phyloP scores from a whole-genome alignment of 2,329 filamentous ascomycete species.

The Monosporascus ibericus region DNA sequence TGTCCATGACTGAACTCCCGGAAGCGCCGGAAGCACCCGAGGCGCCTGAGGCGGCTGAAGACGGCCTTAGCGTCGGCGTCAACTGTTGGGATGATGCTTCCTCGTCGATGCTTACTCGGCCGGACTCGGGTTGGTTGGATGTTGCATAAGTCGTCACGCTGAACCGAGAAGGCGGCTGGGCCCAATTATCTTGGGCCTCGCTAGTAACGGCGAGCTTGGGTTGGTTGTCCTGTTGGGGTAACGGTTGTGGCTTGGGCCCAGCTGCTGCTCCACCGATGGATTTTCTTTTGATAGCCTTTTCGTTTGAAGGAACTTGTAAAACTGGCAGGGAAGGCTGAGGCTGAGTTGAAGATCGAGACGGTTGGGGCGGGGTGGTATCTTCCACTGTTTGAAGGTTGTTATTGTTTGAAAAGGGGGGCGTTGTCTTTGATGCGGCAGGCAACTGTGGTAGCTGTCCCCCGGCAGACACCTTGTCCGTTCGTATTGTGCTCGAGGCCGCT shows the following conservation, averaged over 20 bases:
- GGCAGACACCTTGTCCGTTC: slow-evolving; percentile 26
- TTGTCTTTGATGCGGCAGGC: slow-evolving; percentile 18
- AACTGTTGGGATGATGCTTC: slow-evolving; percentile 27
- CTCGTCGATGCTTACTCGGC: slow-evolving; percentile 32
- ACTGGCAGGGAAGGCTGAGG: slow-evolving; percentile 16
- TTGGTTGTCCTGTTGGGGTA: slow-evolving; percentile 18
- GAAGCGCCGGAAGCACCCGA: not conserved
- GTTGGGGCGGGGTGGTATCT: slow-evolving; percentile 5
- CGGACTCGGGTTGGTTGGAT: slow-evolving; percentile 37
- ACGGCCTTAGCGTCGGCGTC: not conserved
- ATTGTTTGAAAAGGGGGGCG: slow-evolving; percentile 27
- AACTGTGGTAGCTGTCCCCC: slow-evolving; percentile 10
- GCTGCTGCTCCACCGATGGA: slow-evolving; percentile 24
- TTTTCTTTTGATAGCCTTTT: slow-evolving; percentile 41
- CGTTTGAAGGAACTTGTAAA: slow-evolving; percentile 19
- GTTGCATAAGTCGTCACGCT: slow-evolving; percentile 58
- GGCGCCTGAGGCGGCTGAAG: not conserved
- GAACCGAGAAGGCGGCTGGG: slow-evolving; percentile 54
- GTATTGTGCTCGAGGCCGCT: slow-evolving; percentile 23
- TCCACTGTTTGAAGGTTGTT: slow-evolving; percentile 10
- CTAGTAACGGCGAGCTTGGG: slow-evolving; percentile 12
- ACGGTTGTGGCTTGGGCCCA: slow-evolving; percentile 23
- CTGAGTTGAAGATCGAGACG: slow-evolving; percentile 4
- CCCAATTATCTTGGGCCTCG: slow-evolving; percentile 31
- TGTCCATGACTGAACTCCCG: slow-evolving; percentile 31